Conservation (phyloP, 108 stramenopile species). For the Nitzschia palea region DNA sequence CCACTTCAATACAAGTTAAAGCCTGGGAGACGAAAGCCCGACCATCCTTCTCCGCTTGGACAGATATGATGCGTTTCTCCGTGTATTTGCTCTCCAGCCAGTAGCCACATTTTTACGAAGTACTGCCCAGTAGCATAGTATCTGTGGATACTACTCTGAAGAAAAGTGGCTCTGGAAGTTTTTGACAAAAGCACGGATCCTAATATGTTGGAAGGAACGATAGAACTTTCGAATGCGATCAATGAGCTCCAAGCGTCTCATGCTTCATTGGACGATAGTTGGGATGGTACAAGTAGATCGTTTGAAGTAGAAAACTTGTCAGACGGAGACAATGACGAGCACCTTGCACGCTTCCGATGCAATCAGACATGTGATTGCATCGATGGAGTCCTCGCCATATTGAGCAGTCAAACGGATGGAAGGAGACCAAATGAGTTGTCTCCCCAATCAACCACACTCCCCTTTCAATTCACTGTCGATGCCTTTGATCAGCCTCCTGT, state of each 20-base stretch:
- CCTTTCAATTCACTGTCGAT: too few relatives aligned
- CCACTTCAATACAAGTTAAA: too few relatives aligned
- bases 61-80: too few relatives aligned
- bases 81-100: too few relatives aligned
- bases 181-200: too few relatives aligned
- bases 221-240: neutral
- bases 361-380: conserved; percentile 5
- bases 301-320: neutral
- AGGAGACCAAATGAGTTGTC: neutral
- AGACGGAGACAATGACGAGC: neutral
- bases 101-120: too few relatives aligned
- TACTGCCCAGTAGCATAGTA: too few relatives aligned
- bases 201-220: neutral
- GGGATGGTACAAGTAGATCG: neutral
- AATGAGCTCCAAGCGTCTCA: neutral
- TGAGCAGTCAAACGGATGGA: neutral
- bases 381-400: conserved; percentile 2
- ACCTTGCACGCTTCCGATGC: neutral
- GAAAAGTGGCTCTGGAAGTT: too few relatives aligned
- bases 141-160: too few relatives aligned
- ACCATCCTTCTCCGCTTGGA: too few relatives aligned
- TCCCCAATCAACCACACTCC: neutral
- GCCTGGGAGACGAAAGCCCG: too few relatives aligned
- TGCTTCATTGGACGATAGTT: neutral
- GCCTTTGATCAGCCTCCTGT: conserved; percentile 2